phyloP scores from a whole-genome alignment of 805 yeast genomes.

The Metschnikowia sp. region DNA sequence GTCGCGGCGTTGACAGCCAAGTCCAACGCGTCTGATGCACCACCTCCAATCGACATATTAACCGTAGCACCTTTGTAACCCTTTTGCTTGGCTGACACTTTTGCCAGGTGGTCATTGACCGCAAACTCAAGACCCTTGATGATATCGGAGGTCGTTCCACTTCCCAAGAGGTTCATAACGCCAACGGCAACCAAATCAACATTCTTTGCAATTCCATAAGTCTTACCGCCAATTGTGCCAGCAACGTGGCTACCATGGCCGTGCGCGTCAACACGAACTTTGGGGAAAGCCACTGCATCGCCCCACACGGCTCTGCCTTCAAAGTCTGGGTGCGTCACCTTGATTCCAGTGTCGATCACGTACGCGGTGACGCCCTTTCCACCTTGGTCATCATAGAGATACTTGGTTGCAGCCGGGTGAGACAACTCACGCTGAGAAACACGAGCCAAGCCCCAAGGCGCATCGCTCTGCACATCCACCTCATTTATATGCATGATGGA shows the following conservation, averaged over 20 bases:
- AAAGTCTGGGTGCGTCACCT: slow-evolving; percentile 71
- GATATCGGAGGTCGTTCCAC: slow-evolving; percentile 81
- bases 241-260: slow-evolving; percentile 98
- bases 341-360: slow-evolving; percentile 87
- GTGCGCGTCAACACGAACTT: slow-evolving; percentile 72
- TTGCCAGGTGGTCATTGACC: slow-evolving; percentile 64
- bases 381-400: slow-evolving; percentile 65
- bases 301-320: slow-evolving; percentile 87
- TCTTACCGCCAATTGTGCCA: slow-evolving; percentile 83
- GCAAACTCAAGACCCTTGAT: slow-evolving; percentile 84
- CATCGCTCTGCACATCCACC: slow-evolving; percentile 67
- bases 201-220: slow-evolving; percentile 81
- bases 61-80: slow-evolving; percentile 84
- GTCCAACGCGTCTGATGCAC: slow-evolving; percentile 82
- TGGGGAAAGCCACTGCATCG: slow-evolving; percentile 59
- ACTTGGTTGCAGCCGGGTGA: slow-evolving; percentile 22
- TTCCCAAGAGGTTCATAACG: slow-evolving; percentile 77
- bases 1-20: slow-evolving; percentile 88
- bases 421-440: slow-evolving; percentile 74
- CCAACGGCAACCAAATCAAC: slow-evolving; percentile 80
- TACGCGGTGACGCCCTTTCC: slow-evolving; percentile 86
- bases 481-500: slow-evolving; percentile 30
- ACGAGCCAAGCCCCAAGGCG: slow-evolving; percentile 96
- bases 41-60: slow-evolving; percentile 95
- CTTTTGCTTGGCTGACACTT: slow-evolving; percentile 48